phyloP scores from a whole-genome alignment of 2,329 filamentous ascomycete species.

The Bimuria novae-zelandiae region DNA sequence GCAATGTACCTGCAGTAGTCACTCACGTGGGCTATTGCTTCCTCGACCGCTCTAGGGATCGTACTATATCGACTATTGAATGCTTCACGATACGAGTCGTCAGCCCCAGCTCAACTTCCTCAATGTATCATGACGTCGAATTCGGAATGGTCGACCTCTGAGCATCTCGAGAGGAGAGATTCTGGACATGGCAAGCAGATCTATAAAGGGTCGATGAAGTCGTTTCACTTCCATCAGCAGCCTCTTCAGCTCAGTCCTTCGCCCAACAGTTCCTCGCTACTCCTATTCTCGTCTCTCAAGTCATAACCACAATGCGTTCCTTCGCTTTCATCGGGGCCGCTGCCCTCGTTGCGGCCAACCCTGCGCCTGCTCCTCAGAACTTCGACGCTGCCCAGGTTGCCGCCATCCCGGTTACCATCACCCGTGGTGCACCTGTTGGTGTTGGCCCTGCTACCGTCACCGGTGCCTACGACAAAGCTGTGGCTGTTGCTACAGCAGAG shows the following conservation, averaged over 20 bases:
- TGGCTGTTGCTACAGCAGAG: constrained; percentile 19
- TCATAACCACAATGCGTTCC: constrained; percentile 24
- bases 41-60: not conserved
- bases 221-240: constrained; percentile 3
- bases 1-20: constrained; percentile 2
- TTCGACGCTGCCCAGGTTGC: constrained; percentile 18
- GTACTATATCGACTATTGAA: not conserved
- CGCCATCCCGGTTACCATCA: constrained; percentile 10
- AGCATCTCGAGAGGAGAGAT: not conserved
- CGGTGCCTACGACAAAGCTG: constrained; percentile 17
- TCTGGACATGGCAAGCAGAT: not conserved
- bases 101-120: not conserved
- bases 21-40: not conserved
- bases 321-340: constrained; percentile 26
- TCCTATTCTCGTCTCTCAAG: constrained; percentile 4
- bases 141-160: not conserved
- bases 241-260: not conserved
- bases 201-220: not conserved
- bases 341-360: constrained; percentile 26
- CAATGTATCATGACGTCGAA: not conserved
- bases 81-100: not conserved
- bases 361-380: constrained; percentile 22
- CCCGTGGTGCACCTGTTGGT: constrained; percentile 25
- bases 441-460: constrained; percentile 16
- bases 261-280: not conserved